A percentile compares a stretch with the other conserved stretches of the same genome.
phyloP scores from a whole-genome alignment of 257 asterid genomes.

The Mentha longifolia region DNA sequence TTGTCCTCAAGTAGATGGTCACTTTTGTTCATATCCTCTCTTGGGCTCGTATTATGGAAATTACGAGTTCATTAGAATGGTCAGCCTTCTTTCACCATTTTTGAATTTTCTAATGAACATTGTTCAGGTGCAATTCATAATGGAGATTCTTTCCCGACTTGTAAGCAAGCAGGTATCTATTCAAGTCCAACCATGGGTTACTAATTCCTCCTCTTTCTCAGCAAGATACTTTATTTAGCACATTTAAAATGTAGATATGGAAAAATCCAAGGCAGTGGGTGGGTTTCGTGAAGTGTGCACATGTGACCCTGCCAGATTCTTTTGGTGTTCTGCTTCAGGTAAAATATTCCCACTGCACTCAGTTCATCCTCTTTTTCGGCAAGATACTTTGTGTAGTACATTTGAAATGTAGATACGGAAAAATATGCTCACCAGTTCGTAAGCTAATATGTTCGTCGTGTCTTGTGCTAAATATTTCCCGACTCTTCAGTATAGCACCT shows the following conservation, averaged over 20 bases:
- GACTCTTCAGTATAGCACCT: not conserved
- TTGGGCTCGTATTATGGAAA: conserved; percentile 2
- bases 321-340: conserved; percentile 95
- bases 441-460: not conserved
- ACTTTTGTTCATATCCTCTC: conserved; percentile 2
- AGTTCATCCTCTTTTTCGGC: not conserved
- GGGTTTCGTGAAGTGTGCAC: conserved; percentile 94
- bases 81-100: conserved; percentile 23
- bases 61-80: conserved; percentile 5
- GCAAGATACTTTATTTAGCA: conserved; percentile 19
- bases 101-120: conserved; percentile 24
- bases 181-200: not conserved
- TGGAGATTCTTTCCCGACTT: conserved; percentile 97
- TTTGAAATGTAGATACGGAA: too few relatives aligned
- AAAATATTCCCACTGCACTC: conserved; percentile 32
- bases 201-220: conserved; percentile 28
- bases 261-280: conserved; percentile 98
- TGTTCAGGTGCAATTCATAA: conserved; percentile 86
- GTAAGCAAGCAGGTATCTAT: conserved; percentile 90
- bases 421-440: not conserved
- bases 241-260: conserved; percentile 76
- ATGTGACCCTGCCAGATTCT: conserved; percentile 88
- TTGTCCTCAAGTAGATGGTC: not conserved
- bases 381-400: too few relatives aligned
- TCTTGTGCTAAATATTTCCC: not conserved